These are phyloP conservation scores for Heterobasidion irregulare DNA, from an alignment of 1,284 basidiomycete species.

Conservation along the genomic window DNA sequence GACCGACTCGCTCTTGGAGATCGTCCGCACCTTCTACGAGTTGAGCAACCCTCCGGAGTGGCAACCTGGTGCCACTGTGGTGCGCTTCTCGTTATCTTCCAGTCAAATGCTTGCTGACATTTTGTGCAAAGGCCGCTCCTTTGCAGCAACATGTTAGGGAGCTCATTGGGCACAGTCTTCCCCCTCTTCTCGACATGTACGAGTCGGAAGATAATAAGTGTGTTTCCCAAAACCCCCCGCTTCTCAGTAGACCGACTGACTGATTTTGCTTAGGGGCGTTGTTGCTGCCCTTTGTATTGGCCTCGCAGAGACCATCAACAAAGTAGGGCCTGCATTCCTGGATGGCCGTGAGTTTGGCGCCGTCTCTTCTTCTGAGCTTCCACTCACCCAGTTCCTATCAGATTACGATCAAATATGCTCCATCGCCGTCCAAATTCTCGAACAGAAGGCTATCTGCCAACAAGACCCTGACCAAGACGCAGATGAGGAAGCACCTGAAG, in stretches of 20 bases:
- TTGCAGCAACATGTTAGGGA: constrained; percentile 77
- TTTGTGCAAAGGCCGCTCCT: constrained; percentile 27
- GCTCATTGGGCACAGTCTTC: constrained; percentile 73
- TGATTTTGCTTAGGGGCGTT: constrained; percentile 55
- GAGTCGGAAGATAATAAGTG: constrained; percentile 97
- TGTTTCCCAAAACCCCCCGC: constrained; percentile 30
- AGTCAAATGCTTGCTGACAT: constrained; percentile 7
- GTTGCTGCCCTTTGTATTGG: constrained; percentile 82
- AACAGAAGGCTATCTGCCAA: constrained; percentile 92
- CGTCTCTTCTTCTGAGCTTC: background rate
- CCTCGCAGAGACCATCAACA: constrained; percentile 86
- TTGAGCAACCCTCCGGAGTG: constrained; percentile 80
- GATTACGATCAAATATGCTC: constrained; percentile 77
- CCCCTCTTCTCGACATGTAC: constrained; percentile 82
- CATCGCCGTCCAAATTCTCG: constrained; percentile 78
- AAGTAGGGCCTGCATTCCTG: constrained; percentile 81
- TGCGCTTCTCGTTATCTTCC: background rate
- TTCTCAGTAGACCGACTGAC: constrained; percentile 1
- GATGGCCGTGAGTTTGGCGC: constrained; percentile 47
- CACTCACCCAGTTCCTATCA: constrained; percentile 22
- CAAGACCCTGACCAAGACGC: constrained; percentile 95
- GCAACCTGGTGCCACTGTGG: constrained; percentile 65
- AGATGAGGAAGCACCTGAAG: constrained; percentile 70
- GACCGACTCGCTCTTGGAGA: constrained; percentile 83
- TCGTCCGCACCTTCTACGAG: constrained; percentile 90